A percentile compares a stretch with the other conserved stretches of the same genome.
phyloP scores from a whole-genome alignment of 352 stramenopile genomes.

The Phytophthora pluvialis region DNA sequence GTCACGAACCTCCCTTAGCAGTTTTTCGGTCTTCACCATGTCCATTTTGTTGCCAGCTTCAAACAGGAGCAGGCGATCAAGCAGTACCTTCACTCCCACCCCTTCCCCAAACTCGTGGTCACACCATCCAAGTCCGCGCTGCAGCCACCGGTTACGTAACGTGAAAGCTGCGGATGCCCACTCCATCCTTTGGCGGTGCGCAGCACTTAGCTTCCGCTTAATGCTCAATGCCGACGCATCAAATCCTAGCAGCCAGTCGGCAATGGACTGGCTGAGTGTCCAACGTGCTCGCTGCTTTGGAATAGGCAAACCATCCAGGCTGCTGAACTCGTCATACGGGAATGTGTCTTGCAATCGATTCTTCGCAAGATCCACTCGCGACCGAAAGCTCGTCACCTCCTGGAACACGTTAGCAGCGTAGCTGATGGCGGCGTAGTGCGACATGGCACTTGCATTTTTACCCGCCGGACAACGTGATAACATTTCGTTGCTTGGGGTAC shows the following conservation, averaged over 20 bases:
- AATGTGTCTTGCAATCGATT: constrained; percentile 53
- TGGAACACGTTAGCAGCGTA: constrained; percentile 66
- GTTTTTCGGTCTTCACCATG: constrained; percentile 66
- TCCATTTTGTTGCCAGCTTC: constrained; percentile 80
- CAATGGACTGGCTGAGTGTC: constrained; percentile 53
- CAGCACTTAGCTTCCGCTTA: constrained; percentile 49
- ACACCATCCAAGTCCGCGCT: constrained; percentile 70
- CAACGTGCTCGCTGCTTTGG: constrained; percentile 53
- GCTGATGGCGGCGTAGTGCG: constrained; percentile 69
- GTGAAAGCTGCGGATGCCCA: constrained; percentile 68
- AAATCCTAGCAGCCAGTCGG: constrained; percentile 68
- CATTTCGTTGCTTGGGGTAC: constrained; percentile 53
- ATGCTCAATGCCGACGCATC: constrained; percentile 58
- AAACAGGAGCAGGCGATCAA: constrained; percentile 63
- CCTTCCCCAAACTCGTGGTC: constrained; percentile 51
- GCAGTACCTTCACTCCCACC: constrained; percentile 67
- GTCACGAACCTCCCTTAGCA: constrained; percentile 66
- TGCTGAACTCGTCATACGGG: constrained; percentile 47
- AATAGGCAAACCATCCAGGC: constrained; percentile 46
- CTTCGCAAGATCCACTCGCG: constrained; percentile 47
- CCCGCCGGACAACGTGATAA: constrained; percentile 52
- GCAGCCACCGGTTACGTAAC: constrained; percentile 69
- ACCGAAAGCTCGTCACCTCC: constrained; percentile 60
- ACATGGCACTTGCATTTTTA: constrained; percentile 65
- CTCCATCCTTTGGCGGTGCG: constrained; percentile 57